A percentile compares a stretch with the other conserved stretches of the same genome.
Evolutionary conservation across 768 basidiomycete genomes (phyloP).

Genomic region (Dentipellis sp.): DNA sequence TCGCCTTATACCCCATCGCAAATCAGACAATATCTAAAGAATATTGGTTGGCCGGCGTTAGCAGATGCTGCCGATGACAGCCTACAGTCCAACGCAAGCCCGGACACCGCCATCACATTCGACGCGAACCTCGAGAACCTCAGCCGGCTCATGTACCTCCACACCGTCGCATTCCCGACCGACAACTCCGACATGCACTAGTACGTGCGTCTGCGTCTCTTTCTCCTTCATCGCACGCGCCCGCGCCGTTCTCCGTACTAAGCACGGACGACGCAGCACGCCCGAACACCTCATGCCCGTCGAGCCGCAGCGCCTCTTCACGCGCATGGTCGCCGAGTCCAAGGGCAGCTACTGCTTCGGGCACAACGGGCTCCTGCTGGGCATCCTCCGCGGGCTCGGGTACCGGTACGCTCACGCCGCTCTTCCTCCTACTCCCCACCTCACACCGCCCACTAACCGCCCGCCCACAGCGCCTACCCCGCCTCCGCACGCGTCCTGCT

Average conservation of each 20-base stretch:
- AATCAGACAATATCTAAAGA: background rate
- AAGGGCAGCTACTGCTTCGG: constrained; percentile 9
- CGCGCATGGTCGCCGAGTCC: background rate
- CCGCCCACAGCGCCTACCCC: background rate
- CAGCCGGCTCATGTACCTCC: background rate
- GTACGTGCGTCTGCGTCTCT: background rate
- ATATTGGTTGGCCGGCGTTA: background rate
- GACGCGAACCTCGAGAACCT: background rate
- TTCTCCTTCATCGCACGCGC: background rate
- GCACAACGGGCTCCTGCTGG: constrained; percentile 7
- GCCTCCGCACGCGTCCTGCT: background rate
- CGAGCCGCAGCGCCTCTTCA: background rate
- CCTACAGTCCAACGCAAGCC: background rate
- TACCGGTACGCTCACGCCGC: constrained; percentile 5
- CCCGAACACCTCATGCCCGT: background rate
- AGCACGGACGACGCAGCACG: background rate
- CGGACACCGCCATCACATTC: background rate
- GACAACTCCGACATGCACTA: background rate
- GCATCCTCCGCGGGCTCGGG: constrained; percentile 8
- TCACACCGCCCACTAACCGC: background rate
- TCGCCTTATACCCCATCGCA: background rate
- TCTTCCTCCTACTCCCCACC: background rate
- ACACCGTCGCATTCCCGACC: background rate
- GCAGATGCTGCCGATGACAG: background rate
- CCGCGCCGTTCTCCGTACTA: background rate